Percentiles rank a stretch among this genome's conserved stretches.
These are phyloP conservation scores for Fomitopsis pulvina DNA, from an alignment of 768 basidiomycete genomes.

Conservation along the genomic window DNA sequence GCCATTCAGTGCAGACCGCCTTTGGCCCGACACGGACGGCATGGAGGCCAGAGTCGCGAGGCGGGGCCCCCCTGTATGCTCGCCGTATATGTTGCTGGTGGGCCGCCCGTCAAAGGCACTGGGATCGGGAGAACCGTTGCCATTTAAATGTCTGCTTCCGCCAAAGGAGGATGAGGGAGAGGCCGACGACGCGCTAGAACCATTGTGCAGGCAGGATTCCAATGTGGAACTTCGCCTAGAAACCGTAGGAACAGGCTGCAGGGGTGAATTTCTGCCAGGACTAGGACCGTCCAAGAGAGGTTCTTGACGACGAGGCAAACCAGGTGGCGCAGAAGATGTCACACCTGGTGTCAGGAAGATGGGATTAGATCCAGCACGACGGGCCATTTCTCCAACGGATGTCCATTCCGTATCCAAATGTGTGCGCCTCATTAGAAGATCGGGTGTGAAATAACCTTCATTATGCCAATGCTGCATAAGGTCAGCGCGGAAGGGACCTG, in stretches of 20 bases:
- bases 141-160: constrained; percentile 53
- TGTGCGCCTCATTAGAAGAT: constrained; percentile 81
- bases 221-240: constrained; percentile 56
- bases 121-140: constrained; percentile 62
- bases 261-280: constrained; percentile 41
- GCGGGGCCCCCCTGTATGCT: constrained; percentile 26
- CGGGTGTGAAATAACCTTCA: constrained; percentile 79
- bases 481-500: constrained; percentile 85
- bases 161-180: constrained; percentile 73
- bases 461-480: constrained; percentile 95
- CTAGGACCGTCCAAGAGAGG: constrained; percentile 38
- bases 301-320: constrained; percentile 43
- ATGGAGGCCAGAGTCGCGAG: constrained; percentile 2
- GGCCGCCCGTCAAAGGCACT: constrained; percentile 5
- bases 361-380: constrained; percentile 46
- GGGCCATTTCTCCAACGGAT: constrained; percentile 52
- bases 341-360: constrained; percentile 55
- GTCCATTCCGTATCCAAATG: constrained; percentile 63
- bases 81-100: constrained; percentile 27
- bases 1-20: constrained; percentile 33
- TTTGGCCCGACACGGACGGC: constrained; percentile 3
- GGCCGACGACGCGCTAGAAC: constrained; percentile 52
- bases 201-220: constrained; percentile 49
- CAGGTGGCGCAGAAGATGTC: constrained; percentile 42
- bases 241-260: constrained; percentile 62